Base-by-base conservation (phyloP, 208 protist genomes). In the Trypanosomatidae sp. region DNA sequence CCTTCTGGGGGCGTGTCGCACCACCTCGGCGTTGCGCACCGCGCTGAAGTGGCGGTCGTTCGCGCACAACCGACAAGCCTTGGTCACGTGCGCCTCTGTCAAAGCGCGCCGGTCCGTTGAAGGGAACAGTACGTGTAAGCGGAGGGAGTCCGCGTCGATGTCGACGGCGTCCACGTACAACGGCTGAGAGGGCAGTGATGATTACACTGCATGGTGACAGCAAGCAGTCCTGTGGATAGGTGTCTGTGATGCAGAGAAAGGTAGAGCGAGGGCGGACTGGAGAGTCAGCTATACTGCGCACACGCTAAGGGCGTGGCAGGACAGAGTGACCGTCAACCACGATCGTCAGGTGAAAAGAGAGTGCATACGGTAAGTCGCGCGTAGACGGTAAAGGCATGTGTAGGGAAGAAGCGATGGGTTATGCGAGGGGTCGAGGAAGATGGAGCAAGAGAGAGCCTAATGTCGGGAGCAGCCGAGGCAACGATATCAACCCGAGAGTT, bases 11-110 rank as follows among this genome's bases (percentile, higher is more conserved):
- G 59, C 59, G 13, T 64, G 59, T 36, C n/a, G 25, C 13, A 46
- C 36, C 30, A 64, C 36, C 59, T 64, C 59, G 59, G 36, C 33
- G 28, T 64, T 36, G 6, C 19, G 36, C 25, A 84, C 47, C 59
- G 89, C 85, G 62, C 90, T 85, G 66, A 82, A 85, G 67, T 89
- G 81, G 9, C 85, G 73, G 74, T 91, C 86, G 6, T 75, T 73
- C 50, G 58, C 46, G 69, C 76, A 89, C 6, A 91, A 66, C 12
- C 83, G 58, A 43, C 43, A 55, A 12, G 84, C 84, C 47, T 82
- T 74, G 7, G 44, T 47, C 25, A 84, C 62, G 17, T 75, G 52
- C 53, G 60, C 33, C 6, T 72, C 60, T 17, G 71, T 39, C 39
- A 78, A 65, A 4, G 53, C 39, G 69, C 64, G 73, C 9, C 70